Evolutionary conservation across 106 monocot species (phyloP), one percentile per base, ranked within the genome.

Genomic region (Acorus gramineus): DNA sequence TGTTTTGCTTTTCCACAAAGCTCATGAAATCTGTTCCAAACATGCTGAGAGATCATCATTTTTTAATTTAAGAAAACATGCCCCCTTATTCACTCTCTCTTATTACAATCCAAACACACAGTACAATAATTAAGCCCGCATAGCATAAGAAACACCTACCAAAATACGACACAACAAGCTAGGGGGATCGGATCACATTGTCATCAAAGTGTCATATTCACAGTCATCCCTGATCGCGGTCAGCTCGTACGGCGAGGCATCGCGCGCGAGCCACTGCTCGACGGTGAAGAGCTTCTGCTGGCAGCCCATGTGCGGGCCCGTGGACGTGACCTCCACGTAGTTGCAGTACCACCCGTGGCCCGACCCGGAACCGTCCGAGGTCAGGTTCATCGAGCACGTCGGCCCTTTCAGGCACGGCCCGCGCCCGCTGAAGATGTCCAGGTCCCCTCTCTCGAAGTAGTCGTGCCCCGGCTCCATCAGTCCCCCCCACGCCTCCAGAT

Each of bases 301-400:
- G 72, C 90, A 96, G 1, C 66, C 68, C 49, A 55, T 11, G 67
- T 96, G 87, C 4, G 95, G 85, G n/a, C 95, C 90, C 0, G 95
- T 96, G 49, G 67, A 49, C 9, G 95, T 91, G 53, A 91, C 79
- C 82, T 96, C 95, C 4, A 96, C 87, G 82, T 87, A 96, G 74
- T 96, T 82, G 61, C 90, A 90, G 79, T 87, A 96, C 90, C 95
- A 96, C 3, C 90, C 95, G 73, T 90, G 95, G 74, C 78, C 78
- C 7, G 42, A 0, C 0, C 95, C 95, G 28, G 8, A 60, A 50
- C 95, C 95, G 71, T 96, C 95, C 7, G 90, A 85, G 46, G 80
- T 80, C 9, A 96, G 78, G 60, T 80, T 77, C 76, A 87, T 51
- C 67, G 72, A 71, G 87, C 90, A 96, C 9, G 82, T 82, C 42